Evolutionary conservation across 176 grass and related monocot species (phyloP).

Genomic region (Oryza punctata): DNA sequence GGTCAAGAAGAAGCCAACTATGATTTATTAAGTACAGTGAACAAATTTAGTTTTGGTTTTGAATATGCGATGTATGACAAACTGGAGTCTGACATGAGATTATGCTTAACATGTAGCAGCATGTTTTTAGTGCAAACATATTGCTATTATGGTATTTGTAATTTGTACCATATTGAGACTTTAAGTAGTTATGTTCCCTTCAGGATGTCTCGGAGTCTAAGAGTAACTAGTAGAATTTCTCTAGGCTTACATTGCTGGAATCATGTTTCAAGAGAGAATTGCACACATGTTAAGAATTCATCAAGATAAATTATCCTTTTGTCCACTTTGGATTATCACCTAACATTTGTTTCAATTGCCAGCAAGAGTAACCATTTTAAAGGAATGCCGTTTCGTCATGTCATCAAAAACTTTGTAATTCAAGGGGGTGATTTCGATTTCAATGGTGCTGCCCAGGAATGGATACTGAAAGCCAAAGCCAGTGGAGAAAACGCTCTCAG

Average conservation of each 20-base stretch:
- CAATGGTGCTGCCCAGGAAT: conserved; percentile 66
- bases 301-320: conserved; percentile 9
- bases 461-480: conserved; percentile 91
- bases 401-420: conserved; percentile 94
- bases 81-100: neutral
- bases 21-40: conserved; percentile 1
- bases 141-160: conserved; percentile 15
- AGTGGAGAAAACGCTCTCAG: conserved; percentile 71
- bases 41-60: neutral
- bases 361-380: conserved; percentile 88
- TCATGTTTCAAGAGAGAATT: neutral
- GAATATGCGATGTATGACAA: neutral
- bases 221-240: conserved; percentile 5
- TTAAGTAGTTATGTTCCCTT: neutral
- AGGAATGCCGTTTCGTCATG: conserved; percentile 90
- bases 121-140: conserved; percentile 9
- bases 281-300: neutral
- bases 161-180: neutral
- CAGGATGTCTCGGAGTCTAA: neutral
- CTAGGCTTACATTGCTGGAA: conserved; percentile 4
- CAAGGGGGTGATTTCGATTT: conserved; percentile 86
- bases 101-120: neutral
- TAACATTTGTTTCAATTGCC: conserved; percentile 45
- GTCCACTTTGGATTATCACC: neutral
- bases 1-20: neutral